A percentile compares a stretch with the other conserved stretches of the same genome.
Conservation (phyloP, 2,329 filamentous ascomycete species). For the Aspergillus fructus region DNA sequence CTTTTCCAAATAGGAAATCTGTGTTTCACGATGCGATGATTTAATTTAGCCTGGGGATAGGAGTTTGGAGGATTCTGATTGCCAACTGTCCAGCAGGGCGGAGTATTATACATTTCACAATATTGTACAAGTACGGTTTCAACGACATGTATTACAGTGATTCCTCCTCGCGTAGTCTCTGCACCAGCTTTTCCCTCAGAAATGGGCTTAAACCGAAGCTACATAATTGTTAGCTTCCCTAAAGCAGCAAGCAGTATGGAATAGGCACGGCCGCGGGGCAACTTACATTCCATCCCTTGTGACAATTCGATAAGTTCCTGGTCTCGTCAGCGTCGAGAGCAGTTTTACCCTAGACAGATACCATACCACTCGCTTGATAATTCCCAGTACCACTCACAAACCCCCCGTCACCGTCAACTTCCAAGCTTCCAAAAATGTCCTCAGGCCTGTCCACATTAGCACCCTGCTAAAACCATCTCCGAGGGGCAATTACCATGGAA, state of each 20-base stretch:
- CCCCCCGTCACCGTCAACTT: slow-evolving; percentile 58
- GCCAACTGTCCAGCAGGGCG: slow-evolving; percentile 42
- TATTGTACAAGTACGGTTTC: slow-evolving; percentile 18
- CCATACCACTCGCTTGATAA: slow-evolving; percentile 58
- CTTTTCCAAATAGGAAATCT: slow-evolving; percentile 40
- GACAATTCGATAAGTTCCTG: slow-evolving; percentile 59
- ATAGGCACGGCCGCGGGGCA: not conserved
- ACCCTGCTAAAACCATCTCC: not conserved
- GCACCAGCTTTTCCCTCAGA: slow-evolving; percentile 50
- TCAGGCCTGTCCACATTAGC: slow-evolving; percentile 48
- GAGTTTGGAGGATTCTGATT: not conserved
- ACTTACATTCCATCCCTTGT: slow-evolving; percentile 61
- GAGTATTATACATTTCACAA: slow-evolving; percentile 11
- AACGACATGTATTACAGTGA: slow-evolving; percentile 13
- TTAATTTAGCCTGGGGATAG: not conserved
- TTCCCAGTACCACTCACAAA: slow-evolving; percentile 57
- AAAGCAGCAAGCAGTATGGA: not conserved
- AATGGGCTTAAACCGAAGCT: slow-evolving; percentile 50
- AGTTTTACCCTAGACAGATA: not conserved
- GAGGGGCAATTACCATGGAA: slow-evolving; percentile 50
- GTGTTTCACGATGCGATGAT: not conserved
- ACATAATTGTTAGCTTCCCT: slow-evolving; percentile 21
- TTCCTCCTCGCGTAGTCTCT: slow-evolving; percentile 43
- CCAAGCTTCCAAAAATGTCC: slow-evolving; percentile 65
- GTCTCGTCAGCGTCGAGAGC: not conserved